A percentile compares a stretch with the other conserved stretches of the same genome.
These are phyloP conservation scores for Hordeum marinum DNA, from an alignment of 176 grass and related monocot species.

Conservation along the genomic window DNA sequence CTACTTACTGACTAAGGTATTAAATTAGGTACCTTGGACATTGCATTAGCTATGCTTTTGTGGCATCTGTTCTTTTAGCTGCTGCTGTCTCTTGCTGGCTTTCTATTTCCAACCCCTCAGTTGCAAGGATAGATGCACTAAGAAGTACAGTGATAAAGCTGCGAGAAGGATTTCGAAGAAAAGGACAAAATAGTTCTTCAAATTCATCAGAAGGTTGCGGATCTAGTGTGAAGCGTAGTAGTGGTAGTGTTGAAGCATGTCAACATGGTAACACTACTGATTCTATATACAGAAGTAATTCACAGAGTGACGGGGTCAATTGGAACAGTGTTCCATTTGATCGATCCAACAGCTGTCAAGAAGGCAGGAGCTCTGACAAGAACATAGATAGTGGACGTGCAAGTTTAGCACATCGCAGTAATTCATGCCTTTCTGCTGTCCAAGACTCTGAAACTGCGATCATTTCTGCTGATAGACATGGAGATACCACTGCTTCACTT, in stretches of 20 bases:
- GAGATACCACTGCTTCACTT: slow-evolving; percentile 46
- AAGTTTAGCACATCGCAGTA: slow-evolving; percentile 83
- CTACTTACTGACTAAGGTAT: slow-evolving; percentile 38
- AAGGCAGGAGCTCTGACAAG: slow-evolving; percentile 71
- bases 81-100: slow-evolving; percentile 81
- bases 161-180: slow-evolving; percentile 80
- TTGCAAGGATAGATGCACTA: slow-evolving; percentile 84
- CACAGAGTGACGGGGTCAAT: slow-evolving; percentile 53
- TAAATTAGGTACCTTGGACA: slow-evolving; percentile 91
- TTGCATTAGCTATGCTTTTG: slow-evolving; percentile 99
- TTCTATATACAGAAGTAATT: slow-evolving; percentile 70
- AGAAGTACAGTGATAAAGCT: slow-evolving; percentile 90
- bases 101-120: slow-evolving; percentile 82
- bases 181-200: slow-evolving; percentile 82
- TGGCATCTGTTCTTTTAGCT: slow-evolving; percentile 90
- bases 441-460: slow-evolving; percentile 71
- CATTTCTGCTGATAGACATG: slow-evolving; percentile 48
- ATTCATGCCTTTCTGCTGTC: slow-evolving; percentile 84
- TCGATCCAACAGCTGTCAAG: slow-evolving; percentile 95
- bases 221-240: slow-evolving; percentile 95
- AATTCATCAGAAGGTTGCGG: slow-evolving; percentile 98
- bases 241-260: slow-evolving; percentile 85
- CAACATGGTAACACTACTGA: slow-evolving; percentile 64
- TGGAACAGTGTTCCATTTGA: slow-evolving; percentile 74
- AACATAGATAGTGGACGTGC: slow-evolving; percentile 68